Conservation (phyloP, 176 grass and related monocot species). For the Avena sativa region DNA sequence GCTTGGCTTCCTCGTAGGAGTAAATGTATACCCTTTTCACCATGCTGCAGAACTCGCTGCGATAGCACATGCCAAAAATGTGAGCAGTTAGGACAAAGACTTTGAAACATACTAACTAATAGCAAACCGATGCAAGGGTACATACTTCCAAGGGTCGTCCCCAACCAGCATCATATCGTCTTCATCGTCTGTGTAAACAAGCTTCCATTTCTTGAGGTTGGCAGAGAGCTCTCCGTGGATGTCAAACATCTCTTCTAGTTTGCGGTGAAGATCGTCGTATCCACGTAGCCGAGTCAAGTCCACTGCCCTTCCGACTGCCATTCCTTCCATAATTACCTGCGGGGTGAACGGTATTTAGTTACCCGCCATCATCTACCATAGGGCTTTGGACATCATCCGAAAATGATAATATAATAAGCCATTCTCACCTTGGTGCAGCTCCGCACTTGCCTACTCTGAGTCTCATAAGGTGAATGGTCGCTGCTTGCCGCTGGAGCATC, state of each 20-base stretch:
- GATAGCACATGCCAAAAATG: constrained; percentile 14
- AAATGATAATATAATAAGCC: constrained; percentile 30
- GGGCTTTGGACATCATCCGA: background rate
- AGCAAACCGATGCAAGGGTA: background rate
- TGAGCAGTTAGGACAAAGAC: constrained; percentile 24
- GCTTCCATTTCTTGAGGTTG: constrained; percentile 68
- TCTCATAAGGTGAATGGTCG: constrained; percentile 59
- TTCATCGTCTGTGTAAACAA: constrained; percentile 86
- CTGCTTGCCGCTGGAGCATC: constrained; percentile 58
- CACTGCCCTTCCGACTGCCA: constrained; percentile 90
- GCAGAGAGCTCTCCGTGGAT: constrained; percentile 67
- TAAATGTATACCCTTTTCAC: constrained; percentile 92
- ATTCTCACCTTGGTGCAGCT: constrained; percentile 93
- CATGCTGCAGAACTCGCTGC: constrained; percentile 88
- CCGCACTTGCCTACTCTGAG: constrained; percentile 67
- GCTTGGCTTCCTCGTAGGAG: constrained; percentile 75
- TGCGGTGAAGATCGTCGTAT: constrained; percentile 66
- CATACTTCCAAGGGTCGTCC: constrained; percentile 94
- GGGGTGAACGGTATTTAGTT: constrained; percentile 37
- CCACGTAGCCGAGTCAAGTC: constrained; percentile 76
- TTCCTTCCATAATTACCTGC: constrained; percentile 95
- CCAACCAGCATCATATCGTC: constrained; percentile 97
- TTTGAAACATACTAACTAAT: background rate
- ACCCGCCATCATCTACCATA: background rate
- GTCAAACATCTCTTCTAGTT: constrained; percentile 86